These are phyloP conservation scores for Trichophyton simii DNA, from an alignment of 2,329 filamentous ascomycete genomes.

Conservation along the genomic window DNA sequence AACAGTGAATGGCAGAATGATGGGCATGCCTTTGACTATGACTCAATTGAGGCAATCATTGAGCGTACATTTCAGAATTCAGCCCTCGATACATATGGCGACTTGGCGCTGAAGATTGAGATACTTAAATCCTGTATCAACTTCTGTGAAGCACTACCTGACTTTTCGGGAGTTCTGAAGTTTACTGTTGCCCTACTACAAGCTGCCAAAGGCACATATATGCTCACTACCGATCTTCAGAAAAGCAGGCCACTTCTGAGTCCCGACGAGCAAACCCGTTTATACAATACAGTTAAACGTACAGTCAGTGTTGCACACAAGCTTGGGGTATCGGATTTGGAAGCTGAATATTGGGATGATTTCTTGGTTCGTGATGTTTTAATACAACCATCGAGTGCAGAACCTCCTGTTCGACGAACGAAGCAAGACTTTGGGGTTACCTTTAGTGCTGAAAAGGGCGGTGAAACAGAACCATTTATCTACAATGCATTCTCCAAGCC, in stretches of 20 bases:
- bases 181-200: slow-evolving; percentile 76
- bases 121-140: slow-evolving; percentile 82
- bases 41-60: slow-evolving; percentile 28
- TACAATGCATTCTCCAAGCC: slow-evolving; percentile 84
- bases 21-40: slow-evolving; percentile 19
- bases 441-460: slow-evolving; percentile 26
- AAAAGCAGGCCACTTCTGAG: slow-evolving; percentile 58
- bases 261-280: slow-evolving; percentile 69
- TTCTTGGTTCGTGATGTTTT: slow-evolving; percentile 72
- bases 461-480: slow-evolving; percentile 64
- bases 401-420: slow-evolving; percentile 53
- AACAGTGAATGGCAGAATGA: slow-evolving; percentile 11
- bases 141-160: slow-evolving; percentile 83
- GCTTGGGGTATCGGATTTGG: slow-evolving; percentile 55
- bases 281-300: slow-evolving; percentile 76
- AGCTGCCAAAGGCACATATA: slow-evolving; percentile 61
- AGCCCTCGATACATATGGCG: slow-evolving; percentile 52
- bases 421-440: slow-evolving; percentile 39
- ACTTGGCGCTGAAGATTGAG: slow-evolving; percentile 68
- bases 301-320: slow-evolving; percentile 66
- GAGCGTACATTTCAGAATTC: slow-evolving; percentile 36
- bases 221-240: slow-evolving; percentile 53
- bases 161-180: slow-evolving; percentile 77
- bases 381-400: slow-evolving; percentile 49
- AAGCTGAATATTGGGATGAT: slow-evolving; percentile 92